Percentiles rank a stretch among this genome's conserved stretches.
Evolutionary conservation across 179 eudicot genomes (phyloP).

Genomic region (Pouteria campechiana): DNA sequence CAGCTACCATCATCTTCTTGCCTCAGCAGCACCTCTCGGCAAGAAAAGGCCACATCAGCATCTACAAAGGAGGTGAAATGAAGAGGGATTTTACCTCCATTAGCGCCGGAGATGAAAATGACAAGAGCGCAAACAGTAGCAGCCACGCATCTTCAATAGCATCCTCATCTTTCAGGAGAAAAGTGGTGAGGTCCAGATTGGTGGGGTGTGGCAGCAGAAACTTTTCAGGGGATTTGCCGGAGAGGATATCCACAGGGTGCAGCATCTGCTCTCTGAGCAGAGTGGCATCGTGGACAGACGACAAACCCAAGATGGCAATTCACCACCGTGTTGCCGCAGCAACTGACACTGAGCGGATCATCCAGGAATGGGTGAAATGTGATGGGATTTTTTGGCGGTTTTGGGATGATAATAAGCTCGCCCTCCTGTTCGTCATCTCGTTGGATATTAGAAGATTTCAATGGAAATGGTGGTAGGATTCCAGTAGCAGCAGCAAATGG

Average conservation of each 20-base stretch:
- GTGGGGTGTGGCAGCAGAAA: conserved; percentile 90
- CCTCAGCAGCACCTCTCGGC: conserved; percentile 1
- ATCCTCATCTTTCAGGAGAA: conserved; percentile 40
- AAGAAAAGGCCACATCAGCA: conserved; percentile 3
- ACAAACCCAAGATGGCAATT: conserved; percentile 28
- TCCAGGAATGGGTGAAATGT: no score
- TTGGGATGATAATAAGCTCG: no score
- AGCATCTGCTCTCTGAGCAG: conserved; percentile 83
- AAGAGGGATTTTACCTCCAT: conserved; percentile 9
- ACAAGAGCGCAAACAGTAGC: conserved; percentile 31
- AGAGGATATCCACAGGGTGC: conserved; percentile 71
- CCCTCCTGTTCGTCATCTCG: no score
- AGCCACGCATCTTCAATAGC: conserved; percentile 15
- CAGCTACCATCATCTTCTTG: no score
- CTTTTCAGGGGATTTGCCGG: conserved; percentile 81
- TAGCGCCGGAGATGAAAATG: conserved; percentile 30
- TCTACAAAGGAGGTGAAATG: conserved; percentile 5
- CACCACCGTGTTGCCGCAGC: conserved; percentile 9
- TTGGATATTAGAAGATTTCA: no score
- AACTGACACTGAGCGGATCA: no score
- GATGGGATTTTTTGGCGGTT: no score
- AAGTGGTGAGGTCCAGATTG: conserved; percentile 83
- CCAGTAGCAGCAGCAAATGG: no score
- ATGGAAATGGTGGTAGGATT: no score
- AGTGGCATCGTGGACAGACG: conserved; percentile 71